Conservation (phyloP, 805 yeast species). For the Isabelozyma gotoi region DNA sequence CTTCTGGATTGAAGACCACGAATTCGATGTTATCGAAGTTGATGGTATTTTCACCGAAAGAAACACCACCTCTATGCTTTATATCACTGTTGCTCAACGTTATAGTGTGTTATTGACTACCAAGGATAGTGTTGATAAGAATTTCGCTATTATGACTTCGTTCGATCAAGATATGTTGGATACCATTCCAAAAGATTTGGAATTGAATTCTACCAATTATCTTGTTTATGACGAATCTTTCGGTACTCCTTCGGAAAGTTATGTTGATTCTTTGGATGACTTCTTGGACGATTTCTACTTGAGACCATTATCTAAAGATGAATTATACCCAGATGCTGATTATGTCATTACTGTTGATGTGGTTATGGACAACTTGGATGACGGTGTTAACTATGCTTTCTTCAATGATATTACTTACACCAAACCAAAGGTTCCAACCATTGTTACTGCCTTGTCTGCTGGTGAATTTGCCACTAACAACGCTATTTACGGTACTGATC, state of each 20-base stretch:
- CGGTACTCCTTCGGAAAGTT: constrained; percentile 16
- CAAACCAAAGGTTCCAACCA: constrained; percentile 69
- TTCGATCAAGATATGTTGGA: constrained; percentile 72
- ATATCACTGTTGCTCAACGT: constrained; percentile 80
- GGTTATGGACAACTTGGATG: constrained; percentile 65
- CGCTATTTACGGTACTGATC: constrained; percentile 71
- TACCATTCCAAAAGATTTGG: constrained; percentile 56
- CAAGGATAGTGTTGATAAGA: constrained; percentile 40
- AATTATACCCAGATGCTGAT: constrained; percentile 60
- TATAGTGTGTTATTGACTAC: constrained; percentile 67
- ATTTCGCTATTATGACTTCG: constrained; percentile 61
- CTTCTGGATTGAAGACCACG: constrained; percentile 42
- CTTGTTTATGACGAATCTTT: constrained; percentile 46
- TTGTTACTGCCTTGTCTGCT: constrained; percentile 60
- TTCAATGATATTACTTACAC: constrained; percentile 67
- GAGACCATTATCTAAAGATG: constrained; percentile 56
- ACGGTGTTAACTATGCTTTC: constrained; percentile 76
- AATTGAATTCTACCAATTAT: constrained; percentile 52
- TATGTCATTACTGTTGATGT: constrained; percentile 57
- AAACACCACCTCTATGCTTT: constrained; percentile 51
- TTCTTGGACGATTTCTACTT: constrained; percentile 78
- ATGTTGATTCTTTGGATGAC: constrained; percentile 33
- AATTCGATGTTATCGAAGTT: constrained; percentile 40
- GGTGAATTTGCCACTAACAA: constrained; percentile 58
- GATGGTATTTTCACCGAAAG: constrained; percentile 61